phyloP scores from a whole-genome alignment of 148 eudicot genomes.

The Beta vulgaris region DNA sequence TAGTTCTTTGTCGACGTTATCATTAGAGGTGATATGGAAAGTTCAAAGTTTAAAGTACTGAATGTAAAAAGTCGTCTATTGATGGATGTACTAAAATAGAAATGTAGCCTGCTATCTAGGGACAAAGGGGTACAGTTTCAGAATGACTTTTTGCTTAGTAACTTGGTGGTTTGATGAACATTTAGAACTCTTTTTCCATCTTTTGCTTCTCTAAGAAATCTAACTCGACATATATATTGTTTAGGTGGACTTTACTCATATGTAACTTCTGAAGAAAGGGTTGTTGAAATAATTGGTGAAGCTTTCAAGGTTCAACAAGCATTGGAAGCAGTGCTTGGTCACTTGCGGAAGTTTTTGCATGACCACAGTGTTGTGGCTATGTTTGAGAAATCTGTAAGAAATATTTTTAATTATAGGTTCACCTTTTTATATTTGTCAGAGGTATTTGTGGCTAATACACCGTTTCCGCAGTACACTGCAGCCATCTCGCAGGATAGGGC shows the following conservation, averaged over 20 bases:
- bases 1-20: no score
- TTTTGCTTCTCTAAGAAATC: conserved; percentile 8
- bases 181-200: background rate
- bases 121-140: no score
- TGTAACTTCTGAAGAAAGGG: conserved; percentile 72
- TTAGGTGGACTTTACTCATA: conserved; percentile 64
- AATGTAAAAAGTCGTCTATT: no score
- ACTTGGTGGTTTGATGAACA: background rate
- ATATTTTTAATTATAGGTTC: background rate
- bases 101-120: no score
- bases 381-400: conserved; percentile 79
- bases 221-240: background rate
- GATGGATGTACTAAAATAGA: no score
- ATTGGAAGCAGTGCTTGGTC: conserved; percentile 73
- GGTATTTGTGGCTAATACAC: conserved; percentile 11
- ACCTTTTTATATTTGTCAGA: conserved; percentile 14
- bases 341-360: conserved; percentile 85
- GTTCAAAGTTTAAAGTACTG: no score
- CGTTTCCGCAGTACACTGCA: conserved; percentile 31
- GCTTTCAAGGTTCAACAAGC: conserved; percentile 80
- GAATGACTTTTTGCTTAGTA: no score
- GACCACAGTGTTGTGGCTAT: conserved; percentile 82
- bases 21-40: no score
- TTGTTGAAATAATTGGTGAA: conserved; percentile 91
- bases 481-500: conserved; percentile 34